Percentiles rank a stretch among this genome's conserved stretches.
phyloP scores from a whole-genome alignment of 2,329 filamentous ascomycete genomes.

The Calycina herbarum region DNA sequence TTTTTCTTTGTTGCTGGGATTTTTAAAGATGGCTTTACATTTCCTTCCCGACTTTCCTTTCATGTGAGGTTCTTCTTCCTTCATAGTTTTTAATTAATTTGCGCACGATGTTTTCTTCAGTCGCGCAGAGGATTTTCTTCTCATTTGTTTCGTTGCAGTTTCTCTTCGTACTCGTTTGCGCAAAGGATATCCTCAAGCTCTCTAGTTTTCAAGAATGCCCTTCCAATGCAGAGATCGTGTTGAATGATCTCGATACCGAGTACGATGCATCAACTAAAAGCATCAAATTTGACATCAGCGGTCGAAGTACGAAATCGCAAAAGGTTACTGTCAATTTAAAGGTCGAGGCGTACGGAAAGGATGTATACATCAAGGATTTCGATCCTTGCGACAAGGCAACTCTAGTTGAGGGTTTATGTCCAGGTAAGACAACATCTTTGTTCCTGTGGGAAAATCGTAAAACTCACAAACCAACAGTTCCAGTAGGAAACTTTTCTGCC shows the following conservation, averaged over 20 bases:
- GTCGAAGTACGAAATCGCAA: conserved; percentile 69
- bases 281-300: conserved; percentile 79
- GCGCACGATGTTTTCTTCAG: background rate
- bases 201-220: conserved; percentile 50
- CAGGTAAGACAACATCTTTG: conserved; percentile 53
- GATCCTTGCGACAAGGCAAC: conserved; percentile 74
- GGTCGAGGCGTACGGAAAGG: conserved; percentile 79
- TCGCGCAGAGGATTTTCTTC: background rate
- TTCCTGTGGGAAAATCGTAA: background rate
- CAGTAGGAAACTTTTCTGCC: conserved; percentile 71
- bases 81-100: background rate
- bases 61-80: no score
- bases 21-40: no score
- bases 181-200: background rate
- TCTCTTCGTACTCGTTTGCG: background rate
- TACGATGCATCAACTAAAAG: conserved; percentile 75
- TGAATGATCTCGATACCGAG: conserved; percentile 72
- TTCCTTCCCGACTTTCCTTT: no score
- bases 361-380: conserved; percentile 77
- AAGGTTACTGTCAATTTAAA: conserved; percentile 58
- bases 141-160: background rate
- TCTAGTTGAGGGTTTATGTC: conserved; percentile 75
- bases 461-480: conserved; percentile 52
- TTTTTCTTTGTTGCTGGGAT: no score
- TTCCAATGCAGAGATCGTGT: conserved; percentile 58